These are phyloP conservation scores for Moniliophthora roreri DNA, from an alignment of 1,284 basidiomycete genomes.

Conservation along the genomic window DNA sequence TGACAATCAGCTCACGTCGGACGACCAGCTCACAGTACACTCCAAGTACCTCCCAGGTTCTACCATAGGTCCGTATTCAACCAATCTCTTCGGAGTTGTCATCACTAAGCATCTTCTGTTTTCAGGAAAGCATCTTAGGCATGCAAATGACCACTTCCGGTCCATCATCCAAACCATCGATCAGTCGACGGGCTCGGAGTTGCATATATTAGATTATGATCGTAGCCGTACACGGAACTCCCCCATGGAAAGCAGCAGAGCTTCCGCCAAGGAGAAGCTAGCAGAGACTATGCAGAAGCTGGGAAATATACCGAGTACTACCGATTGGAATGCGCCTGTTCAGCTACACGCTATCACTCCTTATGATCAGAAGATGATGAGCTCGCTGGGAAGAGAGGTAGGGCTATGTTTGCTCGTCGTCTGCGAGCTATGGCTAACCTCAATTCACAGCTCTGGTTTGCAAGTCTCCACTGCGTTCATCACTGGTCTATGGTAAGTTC, in stretches of 20 bases:
- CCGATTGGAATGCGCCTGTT: constrained; percentile 53
- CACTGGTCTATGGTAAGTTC: constrained; percentile 79
- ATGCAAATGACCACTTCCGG: constrained; percentile 78
- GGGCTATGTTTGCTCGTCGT: constrained; percentile 19
- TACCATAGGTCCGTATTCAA: constrained; percentile 61
- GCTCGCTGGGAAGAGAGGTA: constrained; percentile 82
- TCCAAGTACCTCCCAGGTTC: constrained; percentile 78
- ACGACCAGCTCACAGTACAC: constrained; percentile 64
- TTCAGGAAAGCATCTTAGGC: constrained; percentile 78
- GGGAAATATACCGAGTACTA: constrained; percentile 47
- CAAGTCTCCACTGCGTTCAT: constrained; percentile 79
- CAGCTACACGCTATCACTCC: constrained; percentile 79
- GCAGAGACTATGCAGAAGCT: constrained; percentile 56
- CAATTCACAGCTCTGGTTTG: constrained; percentile 74
- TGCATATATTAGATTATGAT: constrained; percentile 1
- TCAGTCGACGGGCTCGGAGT: constrained; percentile 40
- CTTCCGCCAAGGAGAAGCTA: constrained; percentile 58
- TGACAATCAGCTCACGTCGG: constrained; percentile 58
- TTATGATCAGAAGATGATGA: constrained; percentile 66
- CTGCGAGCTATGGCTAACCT: background rate
- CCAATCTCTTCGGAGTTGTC: background rate
- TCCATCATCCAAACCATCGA: constrained; percentile 59
- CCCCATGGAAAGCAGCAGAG: constrained; percentile 73
- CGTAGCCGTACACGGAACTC: constrained; percentile 52
- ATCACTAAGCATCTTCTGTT: constrained; percentile 8